These are phyloP conservation scores for Metrosideros polymorpha DNA, from an alignment of 441 rosid species.

Conservation along the genomic window DNA sequence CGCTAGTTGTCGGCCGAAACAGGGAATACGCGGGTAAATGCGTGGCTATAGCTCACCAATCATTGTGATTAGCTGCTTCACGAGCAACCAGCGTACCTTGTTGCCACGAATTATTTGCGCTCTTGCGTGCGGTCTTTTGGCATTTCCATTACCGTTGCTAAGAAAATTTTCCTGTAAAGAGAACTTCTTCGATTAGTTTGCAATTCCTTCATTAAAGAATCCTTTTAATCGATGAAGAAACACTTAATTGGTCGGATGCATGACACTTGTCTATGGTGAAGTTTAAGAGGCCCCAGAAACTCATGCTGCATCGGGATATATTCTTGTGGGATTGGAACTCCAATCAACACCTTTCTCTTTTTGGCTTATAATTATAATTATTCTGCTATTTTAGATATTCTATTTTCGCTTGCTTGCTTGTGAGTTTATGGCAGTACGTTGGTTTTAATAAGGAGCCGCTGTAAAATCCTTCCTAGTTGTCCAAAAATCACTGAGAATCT, in stretches of 20 bases:
- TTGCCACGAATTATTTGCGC: not conserved
- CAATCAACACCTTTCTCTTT: too few species aligned
- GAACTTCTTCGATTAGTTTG: not conserved
- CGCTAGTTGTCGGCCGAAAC: not conserved
- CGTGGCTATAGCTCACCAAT: not conserved
- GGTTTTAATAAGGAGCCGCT: not conserved
- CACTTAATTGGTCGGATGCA: not conserved
- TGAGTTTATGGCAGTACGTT: not conserved
- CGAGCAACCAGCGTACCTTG: not conserved
- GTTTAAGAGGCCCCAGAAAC: too few species aligned
- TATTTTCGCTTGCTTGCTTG: not conserved
- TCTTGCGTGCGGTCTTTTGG: not conserved
- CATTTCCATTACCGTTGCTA: not conserved
- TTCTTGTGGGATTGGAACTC: too few species aligned
- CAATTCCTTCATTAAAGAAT: not conserved
- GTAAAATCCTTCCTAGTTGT: not conserved
- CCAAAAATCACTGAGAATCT: not conserved
- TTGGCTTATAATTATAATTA: too few species aligned
- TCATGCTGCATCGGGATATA: too few species aligned
- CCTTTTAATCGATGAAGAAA: not conserved
- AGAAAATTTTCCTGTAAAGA: not conserved
- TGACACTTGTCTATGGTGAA: too few species aligned
- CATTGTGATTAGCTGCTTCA: not conserved
- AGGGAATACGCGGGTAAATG: not conserved
- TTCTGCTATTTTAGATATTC: too few species aligned